Evolutionary conservation across 163 green algal genomes (phyloP).

Genomic region (Botryococcus braunii): DNA sequence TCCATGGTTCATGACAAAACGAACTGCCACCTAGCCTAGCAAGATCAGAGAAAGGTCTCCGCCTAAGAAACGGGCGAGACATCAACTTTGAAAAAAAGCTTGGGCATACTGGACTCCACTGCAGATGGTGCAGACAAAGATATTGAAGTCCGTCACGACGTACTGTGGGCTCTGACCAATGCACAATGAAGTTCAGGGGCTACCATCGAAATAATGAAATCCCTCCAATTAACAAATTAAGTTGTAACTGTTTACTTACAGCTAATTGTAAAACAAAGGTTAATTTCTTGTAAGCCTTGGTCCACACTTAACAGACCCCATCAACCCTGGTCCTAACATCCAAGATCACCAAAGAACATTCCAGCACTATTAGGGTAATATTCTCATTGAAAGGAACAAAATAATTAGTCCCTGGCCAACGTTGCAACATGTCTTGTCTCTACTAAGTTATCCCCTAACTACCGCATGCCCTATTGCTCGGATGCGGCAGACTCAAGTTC

Average conservation of each 20-base stretch:
- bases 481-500: not conserved
- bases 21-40: not conserved
- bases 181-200: too few relatives aligned
- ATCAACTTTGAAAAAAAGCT: too few relatives aligned
- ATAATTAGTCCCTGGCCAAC: not conserved
- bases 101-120: constrained; percentile 58
- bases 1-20: not conserved
- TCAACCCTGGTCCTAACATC: not conserved
- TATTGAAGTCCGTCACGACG: constrained; percentile 40
- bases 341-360: not conserved
- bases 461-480: not conserved
- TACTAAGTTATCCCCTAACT: not conserved
- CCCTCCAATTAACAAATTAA: too few relatives aligned
- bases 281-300: too few relatives aligned
- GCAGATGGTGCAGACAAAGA: constrained; percentile 57
- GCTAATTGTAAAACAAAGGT: too few relatives aligned
- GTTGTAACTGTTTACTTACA: too few relatives aligned
- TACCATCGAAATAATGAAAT: too few relatives aligned
- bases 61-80: not conserved
- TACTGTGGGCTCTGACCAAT: constrained; percentile 68
- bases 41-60: too few relatives aligned
- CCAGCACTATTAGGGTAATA: too few relatives aligned
- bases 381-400: too few relatives aligned
- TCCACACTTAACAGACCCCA: too few relatives aligned
- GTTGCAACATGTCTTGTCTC: not conserved